These are phyloP conservation scores for Erythrophleum fordii DNA, from an alignment of 306 rosid genomes.

Conservation along the genomic window DNA sequence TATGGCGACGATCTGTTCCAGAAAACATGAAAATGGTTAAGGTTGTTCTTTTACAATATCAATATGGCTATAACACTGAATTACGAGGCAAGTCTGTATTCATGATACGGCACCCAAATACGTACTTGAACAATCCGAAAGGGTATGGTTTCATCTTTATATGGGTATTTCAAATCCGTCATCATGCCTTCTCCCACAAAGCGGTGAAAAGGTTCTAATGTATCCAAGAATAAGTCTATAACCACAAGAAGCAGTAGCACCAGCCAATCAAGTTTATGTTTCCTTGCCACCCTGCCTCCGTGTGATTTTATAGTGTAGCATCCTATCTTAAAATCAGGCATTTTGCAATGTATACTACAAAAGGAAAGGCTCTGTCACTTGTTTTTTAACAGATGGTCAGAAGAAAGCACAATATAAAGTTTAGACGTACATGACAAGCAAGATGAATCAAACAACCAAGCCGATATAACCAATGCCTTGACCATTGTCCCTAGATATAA, in stretches of 20 bases:
- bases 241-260: conserved; percentile 9
- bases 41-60: background rate
- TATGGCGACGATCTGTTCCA: conserved; percentile 2
- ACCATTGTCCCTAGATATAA: background rate
- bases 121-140: conserved; percentile 19
- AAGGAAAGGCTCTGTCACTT: conserved; percentile 20
- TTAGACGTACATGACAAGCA: background rate
- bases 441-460: background rate
- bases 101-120: background rate
- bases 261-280: conserved; percentile 24
- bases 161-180: conserved; percentile 21
- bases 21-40: background rate
- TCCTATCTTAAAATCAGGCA: conserved; percentile 11
- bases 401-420: background rate
- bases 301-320: conserved; percentile 17
- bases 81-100: background rate
- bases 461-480: too few species aligned
- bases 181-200: conserved; percentile 28
- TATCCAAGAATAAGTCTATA: conserved; percentile 14
- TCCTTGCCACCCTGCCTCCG: conserved; percentile 11
- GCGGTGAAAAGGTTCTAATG: conserved; percentile 20
- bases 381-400: background rate
- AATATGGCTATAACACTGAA: background rate
- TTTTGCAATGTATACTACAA: background rate
- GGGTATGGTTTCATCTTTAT: conserved; percentile 24